Evolutionary conservation across 2,329 filamentous ascomycete genomes (phyloP), one percentile per base, ranked within the genome.

Genomic region (Trichophyton verrucosum): DNA sequence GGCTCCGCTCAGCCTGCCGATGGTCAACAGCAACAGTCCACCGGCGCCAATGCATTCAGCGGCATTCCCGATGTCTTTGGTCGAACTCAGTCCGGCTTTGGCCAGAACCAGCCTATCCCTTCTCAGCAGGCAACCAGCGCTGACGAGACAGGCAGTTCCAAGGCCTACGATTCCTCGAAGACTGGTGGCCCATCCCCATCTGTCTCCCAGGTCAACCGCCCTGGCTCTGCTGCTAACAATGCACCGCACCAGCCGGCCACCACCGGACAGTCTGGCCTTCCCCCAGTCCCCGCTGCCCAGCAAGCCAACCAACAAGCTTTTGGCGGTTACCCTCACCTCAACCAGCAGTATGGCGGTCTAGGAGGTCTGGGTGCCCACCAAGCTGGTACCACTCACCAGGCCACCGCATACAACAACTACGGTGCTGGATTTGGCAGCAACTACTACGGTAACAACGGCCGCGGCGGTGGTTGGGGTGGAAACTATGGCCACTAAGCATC

Each of bases 181-280:
- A 73, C 75, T 56, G 78, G 77, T 49, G 81, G 82, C 9, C 82
- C 84, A 30, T 85, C 82, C 65, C 83, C 83, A 27, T 81, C 81
- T 9, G 76, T 86, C 44, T 81, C 81, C 55, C 83, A 85, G 69
- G 81, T 81, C 51, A 82, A 82, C 65, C 82, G 84, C 63, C 83
- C 84, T 44, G 82, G 81, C 47, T 86, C 83, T 42, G 82, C 83
- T 6, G 80, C 82, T 33, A 85, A 84, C 73, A 84, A 77, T 67
- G 77, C 76, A 24, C 78, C 76, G 44, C 78, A 78, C 51, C 80
- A 81, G 67, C 75, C 77, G 61, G 71, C 70, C 40, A 69, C 74
- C 65, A 71, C 71, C 60, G 61, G 58, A 13, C 81, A 82, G 67
- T 73, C 77, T 55, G 77, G 77, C 33, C 73, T 82, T 56, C 81